Percentiles rank a stretch among this genome's conserved stretches.
These are phyloP conservation scores for Ambrosia artemisiifolia DNA, from an alignment of 129 eudicot genomes.

Conservation along the genomic window DNA sequence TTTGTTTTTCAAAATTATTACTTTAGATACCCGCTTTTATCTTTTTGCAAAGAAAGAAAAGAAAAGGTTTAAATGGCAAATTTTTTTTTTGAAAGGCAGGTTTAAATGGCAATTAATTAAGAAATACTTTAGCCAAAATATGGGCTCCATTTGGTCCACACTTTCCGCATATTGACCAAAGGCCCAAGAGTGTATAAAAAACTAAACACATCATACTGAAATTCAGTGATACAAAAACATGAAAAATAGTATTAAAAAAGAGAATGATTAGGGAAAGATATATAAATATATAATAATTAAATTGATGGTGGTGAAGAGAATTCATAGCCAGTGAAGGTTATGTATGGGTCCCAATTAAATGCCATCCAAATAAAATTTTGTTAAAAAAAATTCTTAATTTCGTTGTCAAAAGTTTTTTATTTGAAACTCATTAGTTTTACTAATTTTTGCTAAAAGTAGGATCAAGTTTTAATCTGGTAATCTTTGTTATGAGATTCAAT, in stretches of 20 bases:
- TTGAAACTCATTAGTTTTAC: too few species aligned
- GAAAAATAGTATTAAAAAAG: background rate
- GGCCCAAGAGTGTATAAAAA: conserved; percentile 29
- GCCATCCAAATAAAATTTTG: background rate
- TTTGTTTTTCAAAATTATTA: background rate
- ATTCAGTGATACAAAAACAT: background rate
- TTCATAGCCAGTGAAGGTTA: conserved; percentile 30
- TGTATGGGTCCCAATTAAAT: conserved; percentile 4
- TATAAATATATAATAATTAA: conserved; percentile 10
- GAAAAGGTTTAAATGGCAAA: conserved; percentile 8
- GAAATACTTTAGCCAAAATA: background rate
- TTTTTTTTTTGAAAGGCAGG: too few species aligned
- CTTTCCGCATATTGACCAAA: conserved; percentile 33
- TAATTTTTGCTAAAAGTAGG: background rate
- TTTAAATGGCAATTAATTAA: conserved; percentile 7
- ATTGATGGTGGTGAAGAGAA: conserved; percentile 24
- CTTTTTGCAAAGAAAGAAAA: conserved; percentile 13
- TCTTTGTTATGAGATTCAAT: too few species aligned
- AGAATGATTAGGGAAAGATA: conserved; percentile 13
- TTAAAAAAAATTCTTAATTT: too few species aligned
- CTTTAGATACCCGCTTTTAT: background rate
- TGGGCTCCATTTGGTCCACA: conserved; percentile 35
- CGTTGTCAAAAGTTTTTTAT: background rate
- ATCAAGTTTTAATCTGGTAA: background rate
- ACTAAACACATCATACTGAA: conserved; percentile 8